Percentiles rank a stretch among this genome's conserved stretches.
Conservation (phyloP, 345 rosid species). For the Eucalyptus pauciflora region DNA sequence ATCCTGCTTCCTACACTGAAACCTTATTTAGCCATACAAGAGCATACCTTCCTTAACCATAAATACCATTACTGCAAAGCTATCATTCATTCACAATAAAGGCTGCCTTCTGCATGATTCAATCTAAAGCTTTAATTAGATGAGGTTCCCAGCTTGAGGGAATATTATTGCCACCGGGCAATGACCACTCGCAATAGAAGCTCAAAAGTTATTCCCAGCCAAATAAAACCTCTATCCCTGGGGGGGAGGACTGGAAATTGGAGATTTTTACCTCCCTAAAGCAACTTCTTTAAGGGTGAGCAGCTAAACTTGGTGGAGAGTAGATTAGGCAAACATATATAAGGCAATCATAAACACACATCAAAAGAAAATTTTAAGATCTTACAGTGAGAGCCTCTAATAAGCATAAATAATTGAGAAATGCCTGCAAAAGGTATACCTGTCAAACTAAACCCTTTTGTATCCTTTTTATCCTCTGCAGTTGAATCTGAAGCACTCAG, state of each 20-base stretch:
- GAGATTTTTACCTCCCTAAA: background rate
- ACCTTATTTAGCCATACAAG: background rate
- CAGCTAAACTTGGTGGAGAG: background rate
- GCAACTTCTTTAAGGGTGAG: background rate
- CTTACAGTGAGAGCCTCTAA: background rate
- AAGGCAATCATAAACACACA: background rate
- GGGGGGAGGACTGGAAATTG: background rate
- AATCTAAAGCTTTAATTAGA: background rate
- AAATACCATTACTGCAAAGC: background rate
- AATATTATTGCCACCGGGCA: background rate
- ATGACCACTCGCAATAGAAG: background rate
- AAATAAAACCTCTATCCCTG: background rate
- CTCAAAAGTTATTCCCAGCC: background rate
- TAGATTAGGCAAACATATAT: background rate
- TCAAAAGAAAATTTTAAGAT: background rate
- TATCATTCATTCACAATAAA: background rate
- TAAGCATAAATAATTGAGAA: background rate
- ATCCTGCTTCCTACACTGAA: background rate
- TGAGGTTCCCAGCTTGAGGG: background rate
- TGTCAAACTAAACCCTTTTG: slow-evolving; percentile 9
- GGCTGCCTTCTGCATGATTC: background rate
- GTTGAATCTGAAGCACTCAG: background rate
- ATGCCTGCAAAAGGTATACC: slow-evolving; percentile 1
- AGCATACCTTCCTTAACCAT: background rate
- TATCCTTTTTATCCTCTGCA: slow-evolving; percentile 3